phyloP scores from a whole-genome alignment of 2,329 filamentous ascomycete species.

The Nothomitra cinnamomea region DNA sequence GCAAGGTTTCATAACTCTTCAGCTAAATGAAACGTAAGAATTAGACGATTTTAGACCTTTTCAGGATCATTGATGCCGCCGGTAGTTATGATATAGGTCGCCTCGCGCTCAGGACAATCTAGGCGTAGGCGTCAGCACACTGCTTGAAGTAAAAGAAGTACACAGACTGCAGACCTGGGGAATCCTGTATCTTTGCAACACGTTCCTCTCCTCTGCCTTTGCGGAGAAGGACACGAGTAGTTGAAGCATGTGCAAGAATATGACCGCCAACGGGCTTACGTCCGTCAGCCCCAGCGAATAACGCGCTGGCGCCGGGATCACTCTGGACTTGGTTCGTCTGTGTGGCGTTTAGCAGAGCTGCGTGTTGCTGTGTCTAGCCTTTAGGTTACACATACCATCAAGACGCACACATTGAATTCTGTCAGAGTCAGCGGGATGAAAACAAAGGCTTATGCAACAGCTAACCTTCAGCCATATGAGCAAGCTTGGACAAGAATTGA shows the following conservation, averaged over 20 bases:
- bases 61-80: constrained; percentile 53
- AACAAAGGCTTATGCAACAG: neutral
- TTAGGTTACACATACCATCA: constrained; percentile 31
- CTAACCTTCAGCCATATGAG: constrained; percentile 45
- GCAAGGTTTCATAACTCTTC: too few relatives aligned
- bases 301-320: constrained; percentile 48
- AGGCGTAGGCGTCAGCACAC: constrained; percentile 1
- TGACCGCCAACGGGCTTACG: constrained; percentile 51
- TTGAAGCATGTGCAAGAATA: constrained; percentile 51
- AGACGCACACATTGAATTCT: constrained; percentile 51
- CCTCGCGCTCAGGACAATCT: constrained; percentile 53
- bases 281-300: constrained; percentile 51
- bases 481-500: constrained; percentile 44
- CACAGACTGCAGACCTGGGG: constrained; percentile 35
- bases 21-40: too few relatives aligned
- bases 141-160: neutral
- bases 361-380: too few relatives aligned
- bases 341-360: neutral
- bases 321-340: constrained; percentile 57
- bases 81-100: constrained; percentile 52
- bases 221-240: constrained; percentile 46
- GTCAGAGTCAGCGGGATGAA: neutral
- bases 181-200: constrained; percentile 52
- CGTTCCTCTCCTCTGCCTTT: constrained; percentile 54
- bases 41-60: constrained; percentile 28